Evolutionary conservation across 2,329 filamentous ascomycete species (phyloP), one percentile per base, ranked within the genome.

Genomic region (Alternaria viburni): DNA sequence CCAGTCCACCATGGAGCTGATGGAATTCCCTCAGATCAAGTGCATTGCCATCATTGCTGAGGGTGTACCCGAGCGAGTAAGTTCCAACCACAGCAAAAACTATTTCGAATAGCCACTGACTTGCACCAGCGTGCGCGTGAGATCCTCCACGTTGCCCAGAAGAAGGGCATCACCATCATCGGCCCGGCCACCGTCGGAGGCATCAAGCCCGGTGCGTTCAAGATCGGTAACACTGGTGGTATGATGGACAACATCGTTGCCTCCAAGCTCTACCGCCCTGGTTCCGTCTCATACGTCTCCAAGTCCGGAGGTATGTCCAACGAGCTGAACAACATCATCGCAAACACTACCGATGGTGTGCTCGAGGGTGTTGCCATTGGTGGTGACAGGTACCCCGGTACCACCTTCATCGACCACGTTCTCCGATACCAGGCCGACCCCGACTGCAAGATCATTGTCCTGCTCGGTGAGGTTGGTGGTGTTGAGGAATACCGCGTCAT

Each of bases 181-280:
- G 96, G 96, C 71, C 96, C 96, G 70, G 96, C 96, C 76, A 99
- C 96, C 60, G 96, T 99, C 68, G 96, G 96, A 89, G 96, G 96
- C 79, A 98, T 99, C 86, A 99, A 98, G 90, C 96, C 96, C 68
- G 96, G 96, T 83, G 93, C 92, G 82, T 99, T 95, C 92, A 99
- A 98, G 90, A 99, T 99, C 72, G 96, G 96, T 82, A 99, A 99
- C 89, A 99, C 96, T 77, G 96, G 96, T 89, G 96, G 96, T 84
- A 99, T 99, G 96, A 99, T 99, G 96, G 96, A 99, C 89, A 99
- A 99, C 89, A 99, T 99, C 78, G 96, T 99, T 70, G 93, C 96
- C 75, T 98, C 96, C 82, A 99, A 99, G 90, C 93, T 99, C 66
- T 99, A 99, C 90, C 95, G 96, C 84, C 96, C 96, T 86, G 96